Evolutionary conservation across 495 filamentous ascomycete species (phyloP), one percentile per base, ranked within the genome.

Genomic region (Recurvomyces mirabilis): DNA sequence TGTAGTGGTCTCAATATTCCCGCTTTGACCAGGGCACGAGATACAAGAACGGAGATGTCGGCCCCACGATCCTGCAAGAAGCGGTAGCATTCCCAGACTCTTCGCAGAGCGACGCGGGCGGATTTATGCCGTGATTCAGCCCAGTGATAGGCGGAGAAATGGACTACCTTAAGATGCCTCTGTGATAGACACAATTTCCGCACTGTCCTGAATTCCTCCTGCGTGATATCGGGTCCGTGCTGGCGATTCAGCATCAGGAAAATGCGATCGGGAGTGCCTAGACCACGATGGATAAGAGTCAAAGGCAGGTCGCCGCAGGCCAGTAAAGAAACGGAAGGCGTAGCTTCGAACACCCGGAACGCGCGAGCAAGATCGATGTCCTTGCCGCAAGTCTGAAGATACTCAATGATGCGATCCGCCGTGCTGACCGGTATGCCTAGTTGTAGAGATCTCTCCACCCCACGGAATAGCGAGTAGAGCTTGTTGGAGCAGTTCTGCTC

Each of bases 1-100:
- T 49, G 23, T 26, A 65, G 41, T 11, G 49, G 53, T 24, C 54
- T 39, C n/a, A 52, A 45, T 9, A 63, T 36, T 2, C 58, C 60
- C 10, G 56, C 48, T 7, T 40, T 22, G 13, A 59, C 51, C 11
- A 64, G 23, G 11, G 63, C 55, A 13, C 47, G 41, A 11, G 43
- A 41, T 23, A 64, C 41, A 13, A 35, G 23, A 10, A 46, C 26
- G 0, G 46, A 19, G 1, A 57, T 10, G 5, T 38, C 41, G 7
- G 52, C 60, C 13, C 54, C 21, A 24, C 46, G 32, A 24, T 58
- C 58, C 10, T 36, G 33, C 15, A 62, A 51, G n/a, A 43, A 38
- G 7, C 33, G 46, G 42, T 56, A 64, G 41, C 51, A 55, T 21
- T 44, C 25, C 41, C 54, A 54, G 13, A 60, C 58, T 2, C 43